These are phyloP conservation scores for Fagus sylvatica DNA, from an alignment of 306 rosid species.

Conservation along the genomic window DNA sequence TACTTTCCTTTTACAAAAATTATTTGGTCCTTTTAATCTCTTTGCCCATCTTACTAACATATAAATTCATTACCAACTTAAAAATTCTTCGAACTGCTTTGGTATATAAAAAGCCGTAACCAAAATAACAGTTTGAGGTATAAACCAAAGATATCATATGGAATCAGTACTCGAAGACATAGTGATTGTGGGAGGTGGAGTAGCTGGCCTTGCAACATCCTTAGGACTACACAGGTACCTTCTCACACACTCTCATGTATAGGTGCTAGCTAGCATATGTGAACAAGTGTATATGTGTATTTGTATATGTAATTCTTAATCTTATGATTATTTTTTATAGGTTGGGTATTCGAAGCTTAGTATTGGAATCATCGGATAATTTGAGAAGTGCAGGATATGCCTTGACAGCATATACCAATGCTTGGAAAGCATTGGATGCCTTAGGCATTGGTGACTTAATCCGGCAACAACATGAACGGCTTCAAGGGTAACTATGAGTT, in stretches of 20 bases:
- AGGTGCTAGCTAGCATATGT: too few relatives aligned
- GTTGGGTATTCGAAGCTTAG: conserved; percentile 59
- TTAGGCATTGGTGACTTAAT: conserved; percentile 54
- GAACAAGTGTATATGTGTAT: background rate
- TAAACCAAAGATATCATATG: conserved; percentile 15
- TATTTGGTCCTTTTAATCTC: too few relatives aligned
- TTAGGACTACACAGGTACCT: conserved; percentile 57
- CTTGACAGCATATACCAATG: conserved; percentile 55
- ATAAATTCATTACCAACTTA: too few relatives aligned
- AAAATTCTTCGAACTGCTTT: background rate
- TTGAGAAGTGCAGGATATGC: conserved; percentile 68
- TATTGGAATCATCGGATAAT: conserved; percentile 59
- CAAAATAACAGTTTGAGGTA: background rate
- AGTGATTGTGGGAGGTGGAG: conserved; percentile 85
- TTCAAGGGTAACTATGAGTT: conserved; percentile 40
- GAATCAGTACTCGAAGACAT: conserved; percentile 43
- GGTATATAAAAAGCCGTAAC: too few relatives aligned
- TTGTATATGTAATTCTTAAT: too few relatives aligned
- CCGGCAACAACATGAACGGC: conserved; percentile 41
- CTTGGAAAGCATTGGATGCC: conserved; percentile 81
- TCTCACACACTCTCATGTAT: too few relatives aligned
- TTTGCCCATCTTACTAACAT: too few relatives aligned
- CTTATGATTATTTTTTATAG: conserved; percentile 23
- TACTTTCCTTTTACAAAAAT: too few relatives aligned
- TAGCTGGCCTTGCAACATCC: conserved; percentile 70